These are phyloP conservation scores for Candida neerlandica DNA, from an alignment of 1,139 yeast genomes.

Conservation along the genomic window DNA sequence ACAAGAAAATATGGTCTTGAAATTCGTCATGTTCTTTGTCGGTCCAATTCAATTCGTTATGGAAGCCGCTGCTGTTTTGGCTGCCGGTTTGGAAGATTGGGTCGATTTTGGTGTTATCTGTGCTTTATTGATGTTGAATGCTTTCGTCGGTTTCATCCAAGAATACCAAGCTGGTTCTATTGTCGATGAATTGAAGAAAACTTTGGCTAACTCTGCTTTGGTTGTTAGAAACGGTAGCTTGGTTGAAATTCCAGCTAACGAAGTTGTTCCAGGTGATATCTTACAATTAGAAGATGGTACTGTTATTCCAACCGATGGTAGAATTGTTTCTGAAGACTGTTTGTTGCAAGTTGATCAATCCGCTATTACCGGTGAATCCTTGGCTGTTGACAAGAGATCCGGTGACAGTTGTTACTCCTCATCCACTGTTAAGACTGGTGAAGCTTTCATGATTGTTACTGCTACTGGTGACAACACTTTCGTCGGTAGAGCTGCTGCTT, in stretches of 20 bases:
- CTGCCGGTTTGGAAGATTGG: conserved; percentile 99
- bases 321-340: conserved; percentile 85
- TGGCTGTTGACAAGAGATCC: conserved; percentile 89
- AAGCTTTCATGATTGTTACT: conserved; percentile 92
- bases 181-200: conserved; percentile 92
- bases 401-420: conserved; percentile 93
- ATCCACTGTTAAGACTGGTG: conserved; percentile 96
- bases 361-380: conserved; percentile 97
- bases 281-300: conserved; percentile 92
- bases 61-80: conserved; percentile 98
- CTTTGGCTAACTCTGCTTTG: conserved; percentile 85
- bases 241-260: conserved; percentile 74
- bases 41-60: conserved; percentile 99
- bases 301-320: conserved; percentile 95
- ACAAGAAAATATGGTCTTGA: conserved; percentile 76
- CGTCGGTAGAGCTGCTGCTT: conserved; percentile 96
- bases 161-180: conserved; percentile 98
- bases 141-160: conserved; percentile 94
- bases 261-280: conserved; percentile 92
- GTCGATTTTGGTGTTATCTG: conserved; percentile 98
- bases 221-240: conserved; percentile 84
- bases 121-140: conserved; percentile 85
- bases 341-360: conserved; percentile 96
- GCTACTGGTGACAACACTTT: conserved; percentile 93
- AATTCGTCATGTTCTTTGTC: conserved; percentile 89